These are phyloP conservation scores for Zymoseptoria tritici DNA, from an alignment of 2,329 filamentous ascomycete species.

Conservation along the genomic window DNA sequence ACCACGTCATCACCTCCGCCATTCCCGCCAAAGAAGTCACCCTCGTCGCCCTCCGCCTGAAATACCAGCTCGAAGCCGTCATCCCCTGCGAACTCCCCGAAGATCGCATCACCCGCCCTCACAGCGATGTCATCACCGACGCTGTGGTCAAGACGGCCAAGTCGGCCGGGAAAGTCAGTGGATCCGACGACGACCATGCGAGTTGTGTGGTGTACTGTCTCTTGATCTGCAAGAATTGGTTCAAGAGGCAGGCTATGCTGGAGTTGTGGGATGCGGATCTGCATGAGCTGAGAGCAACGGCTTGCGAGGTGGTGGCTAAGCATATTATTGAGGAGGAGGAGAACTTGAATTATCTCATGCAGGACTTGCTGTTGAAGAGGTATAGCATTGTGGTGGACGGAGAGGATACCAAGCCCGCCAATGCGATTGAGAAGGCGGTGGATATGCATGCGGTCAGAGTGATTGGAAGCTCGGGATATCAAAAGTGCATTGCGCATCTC, in stretches of 20 bases:
- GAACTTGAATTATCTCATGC: constrained; percentile 68
- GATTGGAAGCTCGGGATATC: constrained; percentile 88
- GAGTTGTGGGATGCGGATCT: constrained; percentile 93
- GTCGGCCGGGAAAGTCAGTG: constrained; percentile 55
- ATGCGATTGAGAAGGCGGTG: constrained; percentile 88
- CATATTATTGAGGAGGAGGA: constrained; percentile 76
- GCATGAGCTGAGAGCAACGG: constrained; percentile 67
- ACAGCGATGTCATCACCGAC: constrained; percentile 76
- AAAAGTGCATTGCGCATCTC: constrained; percentile 86
- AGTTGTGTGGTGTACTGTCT: constrained; percentile 80
- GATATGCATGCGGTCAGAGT: constrained; percentile 83
- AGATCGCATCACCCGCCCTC: constrained; percentile 63
- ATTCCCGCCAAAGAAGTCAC: constrained; percentile 76
- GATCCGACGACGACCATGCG: constrained; percentile 47
- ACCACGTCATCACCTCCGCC: constrained; percentile 51
- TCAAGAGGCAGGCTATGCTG: constrained; percentile 65
- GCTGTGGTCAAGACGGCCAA: constrained; percentile 73
- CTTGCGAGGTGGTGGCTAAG: constrained; percentile 91
- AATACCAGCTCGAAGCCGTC: constrained; percentile 81
- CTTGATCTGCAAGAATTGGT: constrained; percentile 67
- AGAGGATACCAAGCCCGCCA: constrained; percentile 65
- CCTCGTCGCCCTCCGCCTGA: constrained; percentile 79
- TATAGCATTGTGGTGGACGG: constrained; percentile 74
- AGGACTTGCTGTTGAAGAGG: constrained; percentile 74
- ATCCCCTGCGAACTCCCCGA: constrained; percentile 86